Evolutionary conservation across 495 filamentous ascomycete genomes (phyloP).

Genomic region (Annulohypoxylon stygium): DNA sequence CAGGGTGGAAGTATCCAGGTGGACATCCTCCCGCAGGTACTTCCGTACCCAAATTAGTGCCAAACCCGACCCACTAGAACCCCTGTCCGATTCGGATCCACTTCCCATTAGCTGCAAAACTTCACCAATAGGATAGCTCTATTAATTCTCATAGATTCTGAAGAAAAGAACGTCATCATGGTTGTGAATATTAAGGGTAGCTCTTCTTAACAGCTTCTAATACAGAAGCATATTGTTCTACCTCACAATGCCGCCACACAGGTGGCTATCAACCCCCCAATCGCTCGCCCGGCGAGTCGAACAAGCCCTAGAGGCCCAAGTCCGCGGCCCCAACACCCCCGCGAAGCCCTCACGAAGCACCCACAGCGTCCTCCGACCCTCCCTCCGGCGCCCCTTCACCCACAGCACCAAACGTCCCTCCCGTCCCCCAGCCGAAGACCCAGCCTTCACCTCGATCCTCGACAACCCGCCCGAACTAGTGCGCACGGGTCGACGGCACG

Average conservation of each 20-base stretch:
- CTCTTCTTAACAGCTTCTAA: background rate
- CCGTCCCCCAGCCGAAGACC: constrained; percentile 71
- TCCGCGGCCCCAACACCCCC: constrained; percentile 21
- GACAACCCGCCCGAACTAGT: constrained; percentile 87
- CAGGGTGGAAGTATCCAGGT: background rate
- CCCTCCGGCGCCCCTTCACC: constrained; percentile 52
- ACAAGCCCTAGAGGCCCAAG: constrained; percentile 44
- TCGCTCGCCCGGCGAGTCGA: constrained; percentile 43
- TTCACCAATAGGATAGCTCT: constrained; percentile 32
- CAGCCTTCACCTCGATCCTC: constrained; percentile 81
- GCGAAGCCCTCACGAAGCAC: constrained; percentile 32
- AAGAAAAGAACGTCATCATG: constrained; percentile 41
- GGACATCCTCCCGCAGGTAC: constrained; percentile 13
- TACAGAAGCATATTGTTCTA: background rate
- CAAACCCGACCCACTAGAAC: background rate
- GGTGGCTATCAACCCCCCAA: constrained; percentile 31
- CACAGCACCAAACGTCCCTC: constrained; percentile 37
- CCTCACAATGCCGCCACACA: constrained; percentile 38
- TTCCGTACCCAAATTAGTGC: background rate
- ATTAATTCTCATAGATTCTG: constrained; percentile 11
- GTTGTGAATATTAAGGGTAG: background rate
- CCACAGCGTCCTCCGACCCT: constrained; percentile 16
- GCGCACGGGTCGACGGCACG: constrained; percentile 77
- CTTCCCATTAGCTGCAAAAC: constrained; percentile 10
- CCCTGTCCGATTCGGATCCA: constrained; percentile 23